These are phyloP conservation scores for Solanum chiquidenum DNA, from an alignment of 257 asterid species.

Conservation along the genomic window DNA sequence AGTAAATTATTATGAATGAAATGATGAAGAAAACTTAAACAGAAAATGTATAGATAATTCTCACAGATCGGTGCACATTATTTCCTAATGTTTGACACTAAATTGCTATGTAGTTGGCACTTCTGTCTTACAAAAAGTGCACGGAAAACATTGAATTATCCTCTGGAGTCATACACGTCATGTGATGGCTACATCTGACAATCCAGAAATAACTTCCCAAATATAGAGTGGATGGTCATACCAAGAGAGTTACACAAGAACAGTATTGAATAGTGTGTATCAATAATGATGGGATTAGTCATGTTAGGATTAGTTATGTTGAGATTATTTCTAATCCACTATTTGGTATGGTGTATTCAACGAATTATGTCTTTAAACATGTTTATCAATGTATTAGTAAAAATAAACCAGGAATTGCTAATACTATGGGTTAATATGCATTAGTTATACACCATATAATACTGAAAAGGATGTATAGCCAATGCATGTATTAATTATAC, in stretches of 20 bases:
- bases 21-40: neutral
- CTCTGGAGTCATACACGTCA: neutral
- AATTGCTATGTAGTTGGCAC: neutral
- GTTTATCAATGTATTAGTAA: neutral
- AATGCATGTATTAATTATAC: neutral
- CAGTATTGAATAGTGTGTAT: neutral
- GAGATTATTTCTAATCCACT: neutral
- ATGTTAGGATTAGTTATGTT: neutral
- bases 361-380: neutral
- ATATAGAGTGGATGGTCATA: neutral
- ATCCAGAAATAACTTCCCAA: neutral
- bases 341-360: neutral
- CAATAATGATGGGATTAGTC: neutral
- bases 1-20: neutral
- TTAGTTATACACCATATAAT: neutral
- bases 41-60: neutral
- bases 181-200: neutral
- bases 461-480: neutral
- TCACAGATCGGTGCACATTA: neutral
- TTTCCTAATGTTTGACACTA: neutral
- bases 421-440: neutral
- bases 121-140: neutral
- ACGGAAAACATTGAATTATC: neutral
- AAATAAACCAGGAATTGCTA: neutral
- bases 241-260: neutral